Conservation (phyloP, 1,284 basidiomycete genomes). For the Flammula alnicola region DNA sequence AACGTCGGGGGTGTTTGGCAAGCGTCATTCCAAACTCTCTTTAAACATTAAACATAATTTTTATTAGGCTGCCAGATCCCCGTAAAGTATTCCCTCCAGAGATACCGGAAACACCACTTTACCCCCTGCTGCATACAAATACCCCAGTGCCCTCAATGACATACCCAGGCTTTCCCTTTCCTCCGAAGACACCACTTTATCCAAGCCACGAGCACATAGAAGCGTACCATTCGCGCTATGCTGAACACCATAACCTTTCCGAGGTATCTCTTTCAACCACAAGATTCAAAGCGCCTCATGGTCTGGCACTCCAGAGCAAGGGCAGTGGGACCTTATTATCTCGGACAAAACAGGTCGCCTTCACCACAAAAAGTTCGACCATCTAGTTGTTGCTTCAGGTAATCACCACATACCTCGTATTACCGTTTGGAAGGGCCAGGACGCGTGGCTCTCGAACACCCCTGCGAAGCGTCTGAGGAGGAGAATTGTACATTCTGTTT, state of each 20-base stretch:
- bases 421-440: constrained; percentile 49
- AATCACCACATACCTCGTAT: constrained; percentile 57
- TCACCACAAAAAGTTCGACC: constrained; percentile 43
- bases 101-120: constrained; percentile 58
- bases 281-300: constrained; percentile 49
- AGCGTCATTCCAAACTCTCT: constrained; percentile 2
- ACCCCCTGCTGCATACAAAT: constrained; percentile 58
- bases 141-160: constrained; percentile 59
- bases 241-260: constrained; percentile 41
- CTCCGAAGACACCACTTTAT: constrained; percentile 52
- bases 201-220: constrained; percentile 51
- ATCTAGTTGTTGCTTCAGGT: constrained; percentile 58
- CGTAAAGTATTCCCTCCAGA: constrained; percentile 44
- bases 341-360: constrained; percentile 24
- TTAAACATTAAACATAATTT: not conserved
- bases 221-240: constrained; percentile 51
- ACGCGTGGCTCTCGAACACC: constrained; percentile 47
- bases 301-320: constrained; percentile 43
- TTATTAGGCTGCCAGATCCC: constrained; percentile 45
- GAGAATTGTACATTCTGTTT: constrained; percentile 57
- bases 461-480: constrained; percentile 24
- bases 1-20: constrained; percentile 58
- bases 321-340: constrained; percentile 49
- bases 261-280: constrained; percentile 48
- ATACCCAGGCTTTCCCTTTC: constrained; percentile 56